phyloP scores from a whole-genome alignment of 2,329 filamentous ascomycete genomes.

The Colletotrichum zoysiae region DNA sequence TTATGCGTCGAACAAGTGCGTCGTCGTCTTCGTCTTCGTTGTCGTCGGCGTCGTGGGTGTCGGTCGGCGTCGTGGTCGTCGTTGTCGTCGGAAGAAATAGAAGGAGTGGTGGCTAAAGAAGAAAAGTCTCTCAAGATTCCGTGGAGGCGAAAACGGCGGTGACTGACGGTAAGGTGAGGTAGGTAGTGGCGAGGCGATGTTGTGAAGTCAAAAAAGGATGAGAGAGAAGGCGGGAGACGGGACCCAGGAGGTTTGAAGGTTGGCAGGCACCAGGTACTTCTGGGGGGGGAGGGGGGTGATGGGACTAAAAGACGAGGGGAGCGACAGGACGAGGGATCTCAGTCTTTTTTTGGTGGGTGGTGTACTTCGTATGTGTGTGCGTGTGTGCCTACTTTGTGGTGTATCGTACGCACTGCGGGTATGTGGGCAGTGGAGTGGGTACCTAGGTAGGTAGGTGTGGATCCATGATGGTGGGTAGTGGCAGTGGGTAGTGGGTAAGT shows the following conservation, averaged over 20 bases:
- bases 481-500: not conserved
- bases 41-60: too few relatives aligned
- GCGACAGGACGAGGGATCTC: constrained; percentile 36
- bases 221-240: constrained; percentile 10
- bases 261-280: constrained; percentile 35
- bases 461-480: constrained; percentile 8
- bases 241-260: constrained; percentile 21
- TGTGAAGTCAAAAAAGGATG: constrained; percentile 35
- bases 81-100: not conserved
- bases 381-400: too few relatives aligned
- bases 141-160: not conserved
- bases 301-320: constrained; percentile 36
- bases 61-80: not conserved
- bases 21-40: not conserved
- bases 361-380: not conserved
- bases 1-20: constrained; percentile 3
- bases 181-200: constrained; percentile 21
- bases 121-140: not conserved
- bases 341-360: constrained; percentile 27
- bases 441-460: constrained; percentile 1
- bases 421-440: not conserved
- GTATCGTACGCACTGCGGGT: not conserved
- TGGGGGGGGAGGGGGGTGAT: constrained; percentile 10
- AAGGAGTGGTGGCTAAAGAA: not conserved
- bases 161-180: constrained; percentile 8